Conservation (phyloP, 352 stramenopile species). For the Globisporangium mamillatum region DNA sequence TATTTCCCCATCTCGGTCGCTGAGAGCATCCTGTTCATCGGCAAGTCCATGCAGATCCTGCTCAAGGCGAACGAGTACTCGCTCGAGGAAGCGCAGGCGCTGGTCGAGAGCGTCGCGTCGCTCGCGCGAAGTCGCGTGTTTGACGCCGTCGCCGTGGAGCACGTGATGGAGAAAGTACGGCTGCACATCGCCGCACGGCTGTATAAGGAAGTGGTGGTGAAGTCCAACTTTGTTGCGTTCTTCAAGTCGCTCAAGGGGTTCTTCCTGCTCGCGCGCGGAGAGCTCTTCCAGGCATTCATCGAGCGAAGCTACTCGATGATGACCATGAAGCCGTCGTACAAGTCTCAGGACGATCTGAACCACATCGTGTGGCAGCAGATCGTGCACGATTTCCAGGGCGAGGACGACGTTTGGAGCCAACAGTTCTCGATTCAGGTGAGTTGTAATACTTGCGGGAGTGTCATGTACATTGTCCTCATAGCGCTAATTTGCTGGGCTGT, state of each 20-base stretch:
- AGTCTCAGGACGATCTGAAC: slow-evolving; percentile 67
- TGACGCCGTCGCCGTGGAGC: slow-evolving; percentile 46
- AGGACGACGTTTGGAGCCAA: slow-evolving; percentile 35
- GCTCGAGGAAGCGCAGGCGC: slow-evolving; percentile 42
- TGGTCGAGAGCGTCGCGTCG: slow-evolving; percentile 35
- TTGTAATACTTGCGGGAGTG: background rate
- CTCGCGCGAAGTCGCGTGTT: slow-evolving; percentile 39
- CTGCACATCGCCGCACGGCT: slow-evolving; percentile 47
- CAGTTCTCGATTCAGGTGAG: slow-evolving; percentile 47
- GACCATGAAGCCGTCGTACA: slow-evolving; percentile 37
- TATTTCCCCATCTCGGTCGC: slow-evolving; percentile 60
- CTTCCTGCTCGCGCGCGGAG: slow-evolving; percentile 63
- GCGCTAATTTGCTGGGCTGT: background rate
- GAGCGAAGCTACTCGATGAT: slow-evolving; percentile 62
- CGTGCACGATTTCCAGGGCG: slow-evolving; percentile 46
- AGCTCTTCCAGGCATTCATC: slow-evolving; percentile 74
- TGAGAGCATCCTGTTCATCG: slow-evolving; percentile 69
- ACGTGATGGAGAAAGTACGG: slow-evolving; percentile 57
- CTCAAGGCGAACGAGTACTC: slow-evolving; percentile 43
- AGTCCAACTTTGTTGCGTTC: slow-evolving; percentile 58
- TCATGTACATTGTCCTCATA: too few species aligned
- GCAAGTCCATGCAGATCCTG: slow-evolving; percentile 61
- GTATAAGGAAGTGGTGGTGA: slow-evolving; percentile 66
- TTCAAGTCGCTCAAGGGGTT: slow-evolving; percentile 59
- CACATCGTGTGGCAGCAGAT: slow-evolving; percentile 53